Evolutionary conservation across 2,329 filamentous ascomycete genomes (phyloP).

Genomic region (Penicillium aurantiogriseum): DNA sequence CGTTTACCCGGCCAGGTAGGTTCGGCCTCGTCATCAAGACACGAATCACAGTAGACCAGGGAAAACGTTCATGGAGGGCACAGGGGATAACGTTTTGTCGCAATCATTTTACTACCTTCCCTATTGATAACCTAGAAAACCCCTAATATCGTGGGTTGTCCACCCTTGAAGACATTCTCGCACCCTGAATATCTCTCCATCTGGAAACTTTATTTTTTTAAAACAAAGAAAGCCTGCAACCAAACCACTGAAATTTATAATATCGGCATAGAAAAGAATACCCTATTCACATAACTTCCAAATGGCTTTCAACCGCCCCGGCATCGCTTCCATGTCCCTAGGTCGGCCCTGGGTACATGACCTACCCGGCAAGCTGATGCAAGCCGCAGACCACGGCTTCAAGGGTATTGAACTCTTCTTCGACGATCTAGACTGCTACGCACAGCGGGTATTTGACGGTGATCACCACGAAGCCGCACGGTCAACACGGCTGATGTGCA

Average conservation of each 20-base stretch:
- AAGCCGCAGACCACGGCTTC: slow-evolving; percentile 53
- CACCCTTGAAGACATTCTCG: background rate
- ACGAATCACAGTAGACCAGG: slow-evolving; percentile 4
- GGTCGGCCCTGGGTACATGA: slow-evolving; percentile 70
- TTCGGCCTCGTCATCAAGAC: background rate
- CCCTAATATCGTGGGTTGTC: background rate
- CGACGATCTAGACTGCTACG: slow-evolving; percentile 36
- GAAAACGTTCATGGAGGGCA: background rate
- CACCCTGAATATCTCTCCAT: background rate
- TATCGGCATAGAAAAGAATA: background rate
- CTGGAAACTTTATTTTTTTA: background rate
- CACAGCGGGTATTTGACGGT: slow-evolving; percentile 24
- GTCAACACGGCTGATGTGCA: slow-evolving; percentile 51
- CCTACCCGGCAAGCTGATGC: slow-evolving; percentile 65
- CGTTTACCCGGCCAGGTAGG: slow-evolving; percentile 14
- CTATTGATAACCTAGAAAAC: background rate
- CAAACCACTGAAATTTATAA: background rate
- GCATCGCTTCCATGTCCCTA: slow-evolving; percentile 74
- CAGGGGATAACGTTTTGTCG: slow-evolving; percentile 18
- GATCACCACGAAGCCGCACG: slow-evolving; percentile 27
- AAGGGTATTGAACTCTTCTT: slow-evolving; percentile 40
- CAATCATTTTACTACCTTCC: background rate
- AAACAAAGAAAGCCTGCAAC: background rate
- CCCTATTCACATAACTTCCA: background rate
- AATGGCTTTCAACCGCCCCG: slow-evolving; percentile 46